phyloP scores from a whole-genome alignment of 805 yeast genomes.

The Ogataea siamensis region DNA sequence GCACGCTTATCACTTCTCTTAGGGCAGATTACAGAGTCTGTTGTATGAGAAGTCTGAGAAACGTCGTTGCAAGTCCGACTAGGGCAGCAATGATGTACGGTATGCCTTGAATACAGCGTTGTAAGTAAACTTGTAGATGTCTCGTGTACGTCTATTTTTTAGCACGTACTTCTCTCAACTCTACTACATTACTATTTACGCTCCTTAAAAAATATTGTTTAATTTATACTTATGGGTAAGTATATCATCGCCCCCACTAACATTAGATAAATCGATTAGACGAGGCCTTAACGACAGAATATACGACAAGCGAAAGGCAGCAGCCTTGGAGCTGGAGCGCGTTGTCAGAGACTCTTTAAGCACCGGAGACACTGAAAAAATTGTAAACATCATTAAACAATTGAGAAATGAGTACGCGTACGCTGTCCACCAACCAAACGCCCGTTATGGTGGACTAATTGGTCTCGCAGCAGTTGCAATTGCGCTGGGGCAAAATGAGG shows the following conservation, averaged over 20 bases:
- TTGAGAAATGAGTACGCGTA: slow-evolving; percentile 75
- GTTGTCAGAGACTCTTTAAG: slow-evolving; percentile 68
- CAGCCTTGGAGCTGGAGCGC: slow-evolving; percentile 76
- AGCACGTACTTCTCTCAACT: no score
- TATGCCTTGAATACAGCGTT: no score
- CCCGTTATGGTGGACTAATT: slow-evolving; percentile 92
- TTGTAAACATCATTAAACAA: slow-evolving; percentile 66
- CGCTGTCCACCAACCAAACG: slow-evolving; percentile 80
- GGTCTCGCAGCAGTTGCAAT: slow-evolving; percentile 96
- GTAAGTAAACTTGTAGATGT: no score
- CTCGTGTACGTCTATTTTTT: no score
- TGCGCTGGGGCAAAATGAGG: slow-evolving; percentile 82
- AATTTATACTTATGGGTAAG: slow-evolving; percentile 16
- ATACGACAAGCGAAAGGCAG: slow-evolving; percentile 74
- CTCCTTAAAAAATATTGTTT: not conserved
- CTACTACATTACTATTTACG: not conserved
- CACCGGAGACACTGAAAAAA: slow-evolving; percentile 57
- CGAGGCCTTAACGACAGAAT: slow-evolving; percentile 71
- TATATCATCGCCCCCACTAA: slow-evolving; percentile 1
- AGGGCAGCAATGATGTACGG: no score
- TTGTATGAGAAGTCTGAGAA: no score
- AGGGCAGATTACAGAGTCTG: no score
- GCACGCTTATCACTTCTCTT: no score
- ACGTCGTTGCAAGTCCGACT: no score
- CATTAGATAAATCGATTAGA: slow-evolving; percentile 56